Conservation (phyloP, 2,329 filamentous ascomycete genomes). For the Elsinoe ampelina region DNA sequence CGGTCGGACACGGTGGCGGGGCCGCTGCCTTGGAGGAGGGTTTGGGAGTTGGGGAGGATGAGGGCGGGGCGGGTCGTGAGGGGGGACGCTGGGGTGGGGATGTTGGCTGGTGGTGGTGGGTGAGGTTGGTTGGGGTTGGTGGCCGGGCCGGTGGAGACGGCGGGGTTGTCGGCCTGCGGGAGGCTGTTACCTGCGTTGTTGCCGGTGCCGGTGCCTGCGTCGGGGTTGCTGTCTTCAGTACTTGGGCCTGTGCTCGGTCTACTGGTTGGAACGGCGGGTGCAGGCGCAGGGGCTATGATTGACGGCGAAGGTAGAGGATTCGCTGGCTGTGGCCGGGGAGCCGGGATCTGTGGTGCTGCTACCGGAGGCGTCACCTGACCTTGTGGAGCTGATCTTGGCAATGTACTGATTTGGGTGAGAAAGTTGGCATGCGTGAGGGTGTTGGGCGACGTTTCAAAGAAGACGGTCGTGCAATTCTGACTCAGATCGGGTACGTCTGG, state of each 20-base stretch:
- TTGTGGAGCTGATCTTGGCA: neutral
- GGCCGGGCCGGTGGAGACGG: neutral
- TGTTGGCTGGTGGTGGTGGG: neutral
- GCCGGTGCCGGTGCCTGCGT: neutral
- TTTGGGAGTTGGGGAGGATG: neutral
- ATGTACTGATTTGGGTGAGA: neutral
- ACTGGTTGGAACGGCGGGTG: neutral
- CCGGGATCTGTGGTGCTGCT: neutral
- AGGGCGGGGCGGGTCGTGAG: neutral
- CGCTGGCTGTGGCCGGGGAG: neutral
- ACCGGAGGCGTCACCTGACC: neutral
- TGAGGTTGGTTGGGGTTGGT: neutral
- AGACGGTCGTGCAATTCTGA: neutral
- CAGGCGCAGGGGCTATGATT: neutral
- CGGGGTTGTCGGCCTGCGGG: no score
- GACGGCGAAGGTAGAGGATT: no score
- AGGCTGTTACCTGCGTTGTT: neutral
- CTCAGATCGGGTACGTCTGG: neutral
- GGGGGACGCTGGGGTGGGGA: neutral
- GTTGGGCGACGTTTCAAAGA: conserved; percentile 6
- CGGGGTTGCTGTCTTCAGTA: neutral
- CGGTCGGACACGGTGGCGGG: neutral
- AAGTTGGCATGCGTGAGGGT: neutral
- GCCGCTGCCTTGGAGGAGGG: neutral
- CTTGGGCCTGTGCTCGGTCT: neutral